Evolutionary conservation across 345 rosid species (phyloP), one percentile per base, ranked within the genome.

Genomic region (Citrus maxima): DNA sequence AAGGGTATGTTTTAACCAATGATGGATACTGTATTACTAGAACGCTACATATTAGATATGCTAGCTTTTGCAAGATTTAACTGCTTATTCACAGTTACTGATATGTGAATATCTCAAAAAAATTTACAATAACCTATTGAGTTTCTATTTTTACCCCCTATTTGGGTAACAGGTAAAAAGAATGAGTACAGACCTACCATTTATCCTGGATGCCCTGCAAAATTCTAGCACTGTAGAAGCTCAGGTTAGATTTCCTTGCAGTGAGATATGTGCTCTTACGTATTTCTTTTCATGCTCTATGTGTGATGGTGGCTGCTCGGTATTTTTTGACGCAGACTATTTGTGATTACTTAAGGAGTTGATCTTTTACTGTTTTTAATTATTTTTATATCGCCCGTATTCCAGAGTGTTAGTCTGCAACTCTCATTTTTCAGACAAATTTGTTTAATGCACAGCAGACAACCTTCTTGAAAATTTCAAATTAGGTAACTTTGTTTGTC

Each of bases 161-260:
- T 46, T 46, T 46, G 37, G 32, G 10, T 22, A 55, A 65, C 96
- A 97, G 99, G 89, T 97, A 77, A 94, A 90, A 84, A 83, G 83
- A 85, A 91, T 97, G 99, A 86, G 93, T 72, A 84, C 87, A 28
- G 97, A 97, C 82, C 76, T 92, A 61, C 85, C 68, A 22, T 92
- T 90, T 81, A 94, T 97, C 78, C 85, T 94, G 76, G 88, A 88
- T 73, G 93, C 95, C 5, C 87, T 97, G 82, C 92, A 86, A 56
- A 89, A 87, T 84, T 97, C 98, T 7, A 84, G 56, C 74, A 67
- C 84, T 28, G 84, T 97, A 60, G 98, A 94, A 92, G 90, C 93
- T 46, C 91, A 90, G 98, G 99, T 94, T 34, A 80, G 90, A 67
- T 77, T 77, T 73, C 76, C 79, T 70, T 67, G 56, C 46, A 30